Evolutionary conservation across 768 basidiomycete genomes (phyloP).

Genomic region (Kwoniella shandongensis): DNA sequence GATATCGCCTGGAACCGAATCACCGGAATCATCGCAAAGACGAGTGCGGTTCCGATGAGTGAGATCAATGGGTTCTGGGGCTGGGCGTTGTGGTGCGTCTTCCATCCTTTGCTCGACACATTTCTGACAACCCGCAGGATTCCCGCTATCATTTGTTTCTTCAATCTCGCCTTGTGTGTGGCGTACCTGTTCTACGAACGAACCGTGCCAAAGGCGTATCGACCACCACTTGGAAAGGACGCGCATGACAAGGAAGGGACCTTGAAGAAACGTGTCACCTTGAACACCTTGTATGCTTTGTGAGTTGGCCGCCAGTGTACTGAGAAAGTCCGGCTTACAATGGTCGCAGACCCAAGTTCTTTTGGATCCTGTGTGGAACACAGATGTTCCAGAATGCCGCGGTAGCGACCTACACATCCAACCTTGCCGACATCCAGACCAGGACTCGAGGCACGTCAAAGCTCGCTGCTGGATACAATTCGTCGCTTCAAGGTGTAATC

Average conservation of each 20-base stretch:
- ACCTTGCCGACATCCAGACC: conserved; percentile 50
- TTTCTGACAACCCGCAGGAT: conserved; percentile 26
- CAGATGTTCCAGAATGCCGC: conserved; percentile 48
- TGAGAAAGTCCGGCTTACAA: background rate
- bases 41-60: conserved; percentile 46
- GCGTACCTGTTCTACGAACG: conserved; percentile 45
- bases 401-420: conserved; percentile 44
- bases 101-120: too few species aligned
- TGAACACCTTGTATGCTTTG: conserved; percentile 24
- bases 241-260: conserved; percentile 25
- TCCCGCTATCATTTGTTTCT: conserved; percentile 39
- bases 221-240: conserved; percentile 33
- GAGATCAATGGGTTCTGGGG: conserved; percentile 48
- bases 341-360: conserved; percentile 38
- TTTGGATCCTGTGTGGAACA: conserved; percentile 43
- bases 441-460: conserved; percentile 42
- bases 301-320: conserved; percentile 8
- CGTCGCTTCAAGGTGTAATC: conserved; percentile 44
- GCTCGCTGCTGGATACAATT: conserved; percentile 51
- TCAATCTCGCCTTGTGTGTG: conserved; percentile 37
- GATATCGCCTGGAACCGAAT: conserved; percentile 50
- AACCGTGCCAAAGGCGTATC: conserved; percentile 34
- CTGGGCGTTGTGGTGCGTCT: conserved; percentile 52
- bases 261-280: conserved; percentile 20
- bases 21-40: conserved; percentile 32